Percentiles rank a stretch among this genome's conserved stretches.
These are phyloP conservation scores for Teratosphaeria nubilosa DNA, from an alignment of 2,329 filamentous ascomycete species.

Conservation along the genomic window DNA sequence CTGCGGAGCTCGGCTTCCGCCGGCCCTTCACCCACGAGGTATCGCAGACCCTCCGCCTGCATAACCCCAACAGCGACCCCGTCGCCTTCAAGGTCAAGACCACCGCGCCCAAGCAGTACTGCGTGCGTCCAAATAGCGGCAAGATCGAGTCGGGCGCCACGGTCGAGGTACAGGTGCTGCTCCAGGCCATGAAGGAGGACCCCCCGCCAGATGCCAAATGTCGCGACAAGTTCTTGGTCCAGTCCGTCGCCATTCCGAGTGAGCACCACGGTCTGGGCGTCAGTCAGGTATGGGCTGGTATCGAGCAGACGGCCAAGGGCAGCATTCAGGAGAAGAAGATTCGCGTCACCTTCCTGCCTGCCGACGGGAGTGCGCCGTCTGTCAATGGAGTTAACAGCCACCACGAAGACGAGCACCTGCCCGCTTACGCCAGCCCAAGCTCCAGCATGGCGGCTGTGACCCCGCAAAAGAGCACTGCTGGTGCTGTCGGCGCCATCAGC, in stretches of 20 bases:
- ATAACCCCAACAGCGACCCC: conserved; percentile 47
- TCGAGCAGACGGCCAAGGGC: conserved; percentile 64
- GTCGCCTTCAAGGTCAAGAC: conserved; percentile 84
- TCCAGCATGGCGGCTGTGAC: conserved; percentile 37
- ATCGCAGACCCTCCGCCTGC: conserved; percentile 49
- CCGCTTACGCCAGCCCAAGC: conserved; percentile 47
- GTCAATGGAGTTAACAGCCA: conserved; percentile 12
- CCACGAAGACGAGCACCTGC: conserved; percentile 33
- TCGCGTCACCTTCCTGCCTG: conserved; percentile 71
- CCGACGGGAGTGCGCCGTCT: conserved; percentile 37
- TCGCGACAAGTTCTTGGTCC: conserved; percentile 95
- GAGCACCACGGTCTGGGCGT: conserved; percentile 79
- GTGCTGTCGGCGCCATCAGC: conserved; percentile 25
- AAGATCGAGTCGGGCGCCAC: conserved; percentile 82
- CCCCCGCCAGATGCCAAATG: conserved; percentile 79
- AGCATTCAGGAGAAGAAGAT: conserved; percentile 91
- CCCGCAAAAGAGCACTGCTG: conserved; percentile 22
- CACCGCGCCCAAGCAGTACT: conserved; percentile 97
- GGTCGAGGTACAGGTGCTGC: conserved; percentile 92
- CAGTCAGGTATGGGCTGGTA: conserved; percentile 66
- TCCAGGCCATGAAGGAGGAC: conserved; percentile 97
- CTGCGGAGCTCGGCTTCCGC: conserved; percentile 82
- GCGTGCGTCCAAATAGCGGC: conserved; percentile 92
- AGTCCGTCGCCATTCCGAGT: conserved; percentile 72
- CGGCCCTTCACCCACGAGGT: conserved; percentile 60